Conservation (phyloP, 371 early-diverging fungal genomes). For the Saksenaea oblongispora region DNA sequence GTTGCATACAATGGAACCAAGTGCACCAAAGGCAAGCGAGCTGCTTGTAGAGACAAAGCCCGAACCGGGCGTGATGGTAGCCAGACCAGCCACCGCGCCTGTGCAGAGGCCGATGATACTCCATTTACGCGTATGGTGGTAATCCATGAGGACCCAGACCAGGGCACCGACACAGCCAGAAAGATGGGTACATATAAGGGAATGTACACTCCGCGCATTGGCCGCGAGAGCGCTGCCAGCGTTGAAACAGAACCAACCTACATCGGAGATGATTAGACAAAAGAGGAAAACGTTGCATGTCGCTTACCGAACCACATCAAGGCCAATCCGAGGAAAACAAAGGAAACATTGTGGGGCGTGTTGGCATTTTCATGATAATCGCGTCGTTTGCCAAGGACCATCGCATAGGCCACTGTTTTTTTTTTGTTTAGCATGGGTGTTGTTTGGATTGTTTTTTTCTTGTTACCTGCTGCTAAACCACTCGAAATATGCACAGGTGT, state of each 20-base stretch:
- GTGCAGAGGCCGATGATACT: constrained; percentile 83
- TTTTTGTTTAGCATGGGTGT: background rate
- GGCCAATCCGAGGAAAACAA: constrained; percentile 78
- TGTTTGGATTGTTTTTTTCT: background rate
- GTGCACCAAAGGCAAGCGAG: constrained; percentile 68
- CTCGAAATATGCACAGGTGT: constrained; percentile 85
- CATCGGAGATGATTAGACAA: background rate
- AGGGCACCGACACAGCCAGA: constrained; percentile 71
- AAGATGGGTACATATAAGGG: constrained; percentile 73
- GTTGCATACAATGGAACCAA: constrained; percentile 67
- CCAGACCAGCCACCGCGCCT: constrained; percentile 86
- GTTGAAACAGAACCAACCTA: constrained; percentile 39
- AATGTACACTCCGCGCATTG: constrained; percentile 74
- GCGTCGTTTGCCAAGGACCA: constrained; percentile 75
- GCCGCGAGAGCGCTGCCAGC: constrained; percentile 64
- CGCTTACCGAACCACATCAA: constrained; percentile 72
- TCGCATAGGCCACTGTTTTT: constrained; percentile 67
- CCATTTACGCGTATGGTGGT: constrained; percentile 59
- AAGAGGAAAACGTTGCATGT: background rate
- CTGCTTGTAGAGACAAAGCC: constrained; percentile 74
- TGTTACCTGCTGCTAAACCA: constrained; percentile 67
- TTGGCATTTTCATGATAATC: constrained; percentile 63
- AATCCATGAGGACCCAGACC: constrained; percentile 75
- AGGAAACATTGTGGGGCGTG: constrained; percentile 78
- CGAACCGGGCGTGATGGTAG: constrained; percentile 78